Evolutionary conservation across 148 eudicot species (phyloP).

Genomic region (Cornus florida): DNA sequence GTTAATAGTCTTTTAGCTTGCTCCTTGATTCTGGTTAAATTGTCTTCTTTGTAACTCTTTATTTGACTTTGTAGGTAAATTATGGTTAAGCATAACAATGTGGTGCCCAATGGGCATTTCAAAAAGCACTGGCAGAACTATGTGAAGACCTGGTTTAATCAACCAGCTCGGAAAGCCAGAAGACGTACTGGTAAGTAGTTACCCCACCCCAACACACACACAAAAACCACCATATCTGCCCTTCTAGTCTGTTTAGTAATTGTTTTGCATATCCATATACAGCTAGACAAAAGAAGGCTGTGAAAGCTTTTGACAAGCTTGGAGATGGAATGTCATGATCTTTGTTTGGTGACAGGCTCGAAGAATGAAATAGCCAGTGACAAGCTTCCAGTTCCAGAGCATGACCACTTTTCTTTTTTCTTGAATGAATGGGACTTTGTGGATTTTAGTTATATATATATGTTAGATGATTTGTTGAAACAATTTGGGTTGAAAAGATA

Average conservation of each 20-base stretch:
- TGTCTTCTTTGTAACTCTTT: neutral
- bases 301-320: no score
- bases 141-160: constrained; percentile 40
- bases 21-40: neutral
- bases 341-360: no score
- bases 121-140: constrained; percentile 28
- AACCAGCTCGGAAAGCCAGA: constrained; percentile 34
- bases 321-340: no score
- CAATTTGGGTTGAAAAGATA: no score
- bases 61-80: constrained; percentile 19
- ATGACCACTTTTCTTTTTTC: no score
- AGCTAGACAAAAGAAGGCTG: constrained; percentile 58
- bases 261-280: no score
- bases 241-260: neutral
- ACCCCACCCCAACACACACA: neutral
- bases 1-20: no score
- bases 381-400: no score
- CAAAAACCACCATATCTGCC: neutral
- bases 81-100: constrained; percentile 41
- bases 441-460: no score
- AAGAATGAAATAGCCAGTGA: no score
- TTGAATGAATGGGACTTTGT: no score
- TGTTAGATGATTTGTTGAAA: no score
- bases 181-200: constrained; percentile 24
- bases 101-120: constrained; percentile 17